A percentile compares a stretch with the other conserved stretches of the same genome.
Evolutionary conservation across 306 rosid genomes (phyloP).

Genomic region (Astragalus membranaceus): DNA sequence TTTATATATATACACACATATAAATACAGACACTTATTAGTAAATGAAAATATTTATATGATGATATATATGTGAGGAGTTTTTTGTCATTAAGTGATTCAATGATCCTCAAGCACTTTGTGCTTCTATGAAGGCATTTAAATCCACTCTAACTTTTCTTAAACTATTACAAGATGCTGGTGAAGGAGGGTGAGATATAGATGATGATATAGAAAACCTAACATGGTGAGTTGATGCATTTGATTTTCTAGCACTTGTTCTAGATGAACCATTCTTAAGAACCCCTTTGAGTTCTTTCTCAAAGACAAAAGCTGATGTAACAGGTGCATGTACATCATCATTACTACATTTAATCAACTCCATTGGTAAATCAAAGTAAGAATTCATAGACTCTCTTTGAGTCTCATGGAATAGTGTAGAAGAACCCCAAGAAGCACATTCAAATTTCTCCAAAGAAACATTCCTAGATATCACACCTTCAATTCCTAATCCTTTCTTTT

Average conservation of each 20-base stretch:
- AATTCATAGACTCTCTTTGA: slow-evolving; percentile 38
- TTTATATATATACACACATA: too few relatives aligned
- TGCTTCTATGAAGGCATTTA: slow-evolving; percentile 61
- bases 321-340: slow-evolving; percentile 50
- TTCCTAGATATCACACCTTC: slow-evolving; percentile 45
- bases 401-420: slow-evolving; percentile 30
- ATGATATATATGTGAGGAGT: too few relatives aligned
- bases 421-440: slow-evolving; percentile 82
- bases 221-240: slow-evolving; percentile 44
- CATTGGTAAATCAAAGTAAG: slow-evolving; percentile 66
- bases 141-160: slow-evolving; percentile 46
- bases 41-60: too few relatives aligned
- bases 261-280: slow-evolving; percentile 36
- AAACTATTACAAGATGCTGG: slow-evolving; percentile 37
- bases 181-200: slow-evolving; percentile 33
- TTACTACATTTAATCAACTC: slow-evolving; percentile 43
- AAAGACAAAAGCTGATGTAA: slow-evolving; percentile 50
- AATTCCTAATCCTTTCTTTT: slow-evolving; percentile 22
- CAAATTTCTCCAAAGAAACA: slow-evolving; percentile 70
- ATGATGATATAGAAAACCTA: slow-evolving; percentile 47
- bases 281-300: slow-evolving; percentile 46
- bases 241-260: slow-evolving; percentile 36
- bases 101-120: slow-evolving; percentile 32
- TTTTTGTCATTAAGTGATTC: neutral
- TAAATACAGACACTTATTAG: too few relatives aligned